These are phyloP conservation scores for Candida alai DNA, from an alignment of 805 yeast species.

Conservation along the genomic window DNA sequence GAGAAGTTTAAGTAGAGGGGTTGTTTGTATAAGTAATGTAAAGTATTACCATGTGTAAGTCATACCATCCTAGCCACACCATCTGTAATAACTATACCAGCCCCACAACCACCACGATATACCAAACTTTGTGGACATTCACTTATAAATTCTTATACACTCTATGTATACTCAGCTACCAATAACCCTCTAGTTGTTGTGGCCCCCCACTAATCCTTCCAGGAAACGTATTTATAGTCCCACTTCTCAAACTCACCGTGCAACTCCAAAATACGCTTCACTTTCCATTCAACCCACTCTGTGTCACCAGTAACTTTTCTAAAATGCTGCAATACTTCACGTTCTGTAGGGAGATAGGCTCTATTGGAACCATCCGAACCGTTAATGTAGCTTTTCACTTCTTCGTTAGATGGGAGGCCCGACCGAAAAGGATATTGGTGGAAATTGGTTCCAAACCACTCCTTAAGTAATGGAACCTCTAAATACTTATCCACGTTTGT, in stretches of 20 bases:
- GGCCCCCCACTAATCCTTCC: constrained; percentile 33
- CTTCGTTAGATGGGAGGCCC: constrained; percentile 76
- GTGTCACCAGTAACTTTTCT: constrained; percentile 44
- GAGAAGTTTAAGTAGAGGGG: constrained; percentile 29
- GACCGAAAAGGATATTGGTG: constrained; percentile 55
- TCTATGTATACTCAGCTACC: constrained; percentile 1
- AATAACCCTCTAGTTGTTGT: too few species aligned
- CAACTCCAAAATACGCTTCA: constrained; percentile 55
- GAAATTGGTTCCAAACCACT: constrained; percentile 38
- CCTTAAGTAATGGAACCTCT: constrained; percentile 33
- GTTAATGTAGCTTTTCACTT: constrained; percentile 60
- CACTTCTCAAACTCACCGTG: constrained; percentile 44
- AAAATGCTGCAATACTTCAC: constrained; percentile 67
- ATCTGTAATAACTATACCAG: too few species aligned
- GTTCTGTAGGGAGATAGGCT: constrained; percentile 62
- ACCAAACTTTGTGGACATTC: too few species aligned
- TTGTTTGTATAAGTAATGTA: constrained; percentile 1
- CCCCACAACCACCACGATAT: too few species aligned
- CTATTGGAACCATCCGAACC: constrained; percentile 67
- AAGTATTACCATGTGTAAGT: too few species aligned
- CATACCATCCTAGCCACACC: too few species aligned
- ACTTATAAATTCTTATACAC: too few species aligned
- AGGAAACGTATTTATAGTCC: constrained; percentile 39
- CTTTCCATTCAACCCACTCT: constrained; percentile 59
- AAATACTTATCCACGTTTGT: constrained; percentile 21